Evolutionary conservation across 345 rosid genomes (phyloP).

Genomic region (Atalantia buxifolia): DNA sequence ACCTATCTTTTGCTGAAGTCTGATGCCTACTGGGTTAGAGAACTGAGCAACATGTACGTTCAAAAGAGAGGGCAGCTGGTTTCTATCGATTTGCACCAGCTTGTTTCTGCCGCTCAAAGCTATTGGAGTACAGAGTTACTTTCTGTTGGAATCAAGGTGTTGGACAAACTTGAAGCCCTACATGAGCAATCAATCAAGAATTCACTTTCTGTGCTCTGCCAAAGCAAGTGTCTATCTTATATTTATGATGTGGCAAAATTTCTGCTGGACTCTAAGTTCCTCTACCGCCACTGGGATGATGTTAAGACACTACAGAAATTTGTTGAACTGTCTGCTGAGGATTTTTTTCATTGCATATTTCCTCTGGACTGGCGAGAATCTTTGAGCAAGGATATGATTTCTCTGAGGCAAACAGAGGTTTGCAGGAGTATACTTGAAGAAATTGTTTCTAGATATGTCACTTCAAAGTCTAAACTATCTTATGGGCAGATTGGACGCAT

Average conservation of each 20-base stretch:
- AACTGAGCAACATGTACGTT: not conserved
- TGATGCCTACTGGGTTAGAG: constrained; percentile 34
- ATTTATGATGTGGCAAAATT: constrained; percentile 33
- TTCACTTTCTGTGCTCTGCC: constrained; percentile 22
- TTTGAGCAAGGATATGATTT: constrained; percentile 20
- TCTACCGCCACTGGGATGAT: not conserved
- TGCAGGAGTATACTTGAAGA: constrained; percentile 22
- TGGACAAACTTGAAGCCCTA: constrained; percentile 27
- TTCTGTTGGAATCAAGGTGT: constrained; percentile 34
- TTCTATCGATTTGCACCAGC: constrained; percentile 20
- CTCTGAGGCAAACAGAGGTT: constrained; percentile 28
- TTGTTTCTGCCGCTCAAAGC: constrained; percentile 25
- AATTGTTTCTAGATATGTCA: not conserved
- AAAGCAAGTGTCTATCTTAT: constrained; percentile 19
- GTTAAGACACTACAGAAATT: constrained; percentile 3
- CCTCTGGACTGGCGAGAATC: constrained; percentile 39
- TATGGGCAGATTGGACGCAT: constrained; percentile 40
- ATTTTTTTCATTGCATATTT: constrained; percentile 25
- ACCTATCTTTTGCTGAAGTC: constrained; percentile 27
- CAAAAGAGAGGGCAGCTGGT: constrained; percentile 7
- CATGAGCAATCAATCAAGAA: not conserved
- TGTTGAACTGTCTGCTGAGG: constrained; percentile 10
- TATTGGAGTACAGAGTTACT: constrained; percentile 37
- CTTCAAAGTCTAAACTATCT: constrained; percentile 13
- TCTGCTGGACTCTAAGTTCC: constrained; percentile 21